Conservation (phyloP, 805 yeast genomes). For the Ogataea methanolica region DNA sequence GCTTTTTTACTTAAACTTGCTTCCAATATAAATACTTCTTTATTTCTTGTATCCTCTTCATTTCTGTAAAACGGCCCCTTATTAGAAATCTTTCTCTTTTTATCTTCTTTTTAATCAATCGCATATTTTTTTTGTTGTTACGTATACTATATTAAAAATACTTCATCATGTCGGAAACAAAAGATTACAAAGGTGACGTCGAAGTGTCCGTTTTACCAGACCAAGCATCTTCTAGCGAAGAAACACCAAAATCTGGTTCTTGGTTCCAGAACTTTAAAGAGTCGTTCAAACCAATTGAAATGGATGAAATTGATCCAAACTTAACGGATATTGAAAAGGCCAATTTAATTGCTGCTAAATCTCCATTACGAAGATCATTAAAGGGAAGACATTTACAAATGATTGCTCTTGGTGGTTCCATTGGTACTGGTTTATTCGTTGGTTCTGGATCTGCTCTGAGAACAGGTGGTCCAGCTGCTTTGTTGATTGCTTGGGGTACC, state of each 20-base stretch:
- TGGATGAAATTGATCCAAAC: constrained; percentile 39
- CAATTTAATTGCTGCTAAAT: constrained; percentile 41
- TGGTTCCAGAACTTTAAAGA: constrained; percentile 24
- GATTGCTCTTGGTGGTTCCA: constrained; percentile 82
- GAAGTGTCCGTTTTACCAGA: constrained; percentile 22
- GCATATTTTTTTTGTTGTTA: not conserved
- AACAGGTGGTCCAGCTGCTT: constrained; percentile 71
- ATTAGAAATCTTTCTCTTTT: not conserved
- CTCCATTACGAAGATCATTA: constrained; percentile 47
- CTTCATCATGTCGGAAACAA: constrained; percentile 1
- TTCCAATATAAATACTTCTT: too few species aligned
- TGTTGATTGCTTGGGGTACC: constrained; percentile 55
- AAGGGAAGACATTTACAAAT: constrained; percentile 67
- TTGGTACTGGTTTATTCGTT: constrained; percentile 80
- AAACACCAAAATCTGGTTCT: constrained; percentile 2
- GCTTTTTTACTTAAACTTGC: too few species aligned
- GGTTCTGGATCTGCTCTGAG: constrained; percentile 62
- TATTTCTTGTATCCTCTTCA: too few species aligned
- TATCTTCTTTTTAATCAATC: not conserved
- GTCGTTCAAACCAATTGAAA: constrained; percentile 27
- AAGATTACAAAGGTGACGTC: constrained; percentile 18
- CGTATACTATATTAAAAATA: not conserved
- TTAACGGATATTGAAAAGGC: constrained; percentile 42
- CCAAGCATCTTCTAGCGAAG: constrained; percentile 8
- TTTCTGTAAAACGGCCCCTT: too few species aligned